These are phyloP conservation scores for Kazachstania viticola DNA, from an alignment of 805 yeast genomes.

Conservation along the genomic window DNA sequence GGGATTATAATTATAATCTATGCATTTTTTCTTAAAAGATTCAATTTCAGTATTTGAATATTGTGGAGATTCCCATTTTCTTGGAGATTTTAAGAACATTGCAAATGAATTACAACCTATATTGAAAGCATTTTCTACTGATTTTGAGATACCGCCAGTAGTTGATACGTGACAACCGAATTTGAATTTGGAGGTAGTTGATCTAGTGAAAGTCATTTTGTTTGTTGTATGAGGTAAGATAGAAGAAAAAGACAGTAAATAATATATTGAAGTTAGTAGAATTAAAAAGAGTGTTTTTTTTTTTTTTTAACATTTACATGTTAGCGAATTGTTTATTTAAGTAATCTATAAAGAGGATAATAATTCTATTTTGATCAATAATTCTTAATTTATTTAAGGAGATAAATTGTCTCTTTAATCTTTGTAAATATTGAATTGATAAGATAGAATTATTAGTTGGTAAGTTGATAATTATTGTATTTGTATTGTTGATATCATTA, in stretches of 20 bases:
- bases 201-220: constrained; percentile 30
- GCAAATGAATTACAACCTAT: constrained; percentile 72
- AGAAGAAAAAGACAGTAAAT: no score
- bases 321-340: constrained; percentile 25
- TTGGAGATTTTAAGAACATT: constrained; percentile 77
- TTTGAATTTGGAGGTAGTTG: constrained; percentile 36
- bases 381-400: constrained; percentile 68
- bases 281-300: no score
- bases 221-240: no score
- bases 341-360: constrained; percentile 67
- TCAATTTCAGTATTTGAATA: constrained; percentile 53
- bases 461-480: constrained; percentile 33
- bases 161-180: constrained; percentile 88
- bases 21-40: constrained; percentile 55
- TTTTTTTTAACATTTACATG: neutral
- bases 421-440: constrained; percentile 44
- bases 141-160: constrained; percentile 67
- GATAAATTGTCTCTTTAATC: constrained; percentile 77
- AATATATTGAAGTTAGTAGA: no score
- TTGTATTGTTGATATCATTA: constrained; percentile 29
- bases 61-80: constrained; percentile 83
- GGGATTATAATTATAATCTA: constrained; percentile 55
- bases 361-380: constrained; percentile 57
- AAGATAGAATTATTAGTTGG: constrained; percentile 31
- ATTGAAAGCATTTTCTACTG: constrained; percentile 46